Base-by-base conservation (phyloP, 2,329 filamentous ascomycete species). In the Colletotrichum eremochloae region DNA sequence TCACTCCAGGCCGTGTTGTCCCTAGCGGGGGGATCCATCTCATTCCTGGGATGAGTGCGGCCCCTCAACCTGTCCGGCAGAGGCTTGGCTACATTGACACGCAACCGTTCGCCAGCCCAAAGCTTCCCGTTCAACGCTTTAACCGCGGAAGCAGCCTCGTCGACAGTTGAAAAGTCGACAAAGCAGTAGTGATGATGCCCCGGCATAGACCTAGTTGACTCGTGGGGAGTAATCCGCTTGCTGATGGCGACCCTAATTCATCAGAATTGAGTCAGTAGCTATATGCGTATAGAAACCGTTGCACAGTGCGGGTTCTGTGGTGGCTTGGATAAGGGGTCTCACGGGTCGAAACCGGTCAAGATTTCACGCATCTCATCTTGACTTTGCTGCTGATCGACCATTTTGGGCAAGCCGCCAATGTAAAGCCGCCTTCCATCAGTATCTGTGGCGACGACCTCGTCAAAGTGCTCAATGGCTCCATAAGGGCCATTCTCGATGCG, bases 161-260 rank as follows among this genome's bases (percentile, higher is more conserved):
- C 85, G 0, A 81, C 78, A 7, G 84, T 88, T 60, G 82, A 82
- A 68, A 92, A 86, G 76, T 92, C 90, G n/a, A 92, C 88, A 71
- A 92, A 92, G 75, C 89, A 89, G 79, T 90, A 92, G 80, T 92
- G 87, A 76, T 90, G 85, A 74, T 89, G 86, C 40, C 88, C 89
- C 0, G 84, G 82, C 52, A 84, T 82, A n/a, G 82, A 79, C 36
- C 82, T 83, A 70, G 85, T 91, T 76, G 80, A 89, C 76, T 82
- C 89, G 78, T 84, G 90, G 74, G 86, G 89, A 58, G 86, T 91
- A 83, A 88, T 92, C 24, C 86, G 81, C 75, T 87, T 87, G 75
- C 86, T 83, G 58, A 87, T 83, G 8, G 57, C 68, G 3, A 55
- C 15, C 33, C 68, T 60, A 33, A 36, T 20, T 77, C 76, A 50